Percentiles rank a stretch among this genome's conserved stretches.
These are phyloP conservation scores for Suillus subalutaceus DNA, from an alignment of 768 basidiomycete species.

Conservation along the genomic window DNA sequence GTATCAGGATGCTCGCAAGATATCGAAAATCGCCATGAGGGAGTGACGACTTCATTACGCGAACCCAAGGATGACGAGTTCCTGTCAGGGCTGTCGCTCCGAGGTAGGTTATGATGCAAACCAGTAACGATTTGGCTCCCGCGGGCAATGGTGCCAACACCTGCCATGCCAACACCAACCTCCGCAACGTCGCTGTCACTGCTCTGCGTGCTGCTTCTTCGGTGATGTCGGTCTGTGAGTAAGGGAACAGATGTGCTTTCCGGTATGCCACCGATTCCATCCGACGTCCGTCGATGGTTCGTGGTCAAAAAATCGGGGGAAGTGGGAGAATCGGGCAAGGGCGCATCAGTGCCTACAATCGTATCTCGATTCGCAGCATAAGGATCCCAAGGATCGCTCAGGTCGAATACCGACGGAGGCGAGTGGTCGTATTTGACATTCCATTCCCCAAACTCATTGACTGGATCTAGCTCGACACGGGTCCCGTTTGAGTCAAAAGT, in stretches of 20 bases:
- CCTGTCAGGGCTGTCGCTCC: slow-evolving; percentile 18
- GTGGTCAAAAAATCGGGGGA: slow-evolving; percentile 18
- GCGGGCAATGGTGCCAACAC: slow-evolving; percentile 46
- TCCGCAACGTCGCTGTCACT: slow-evolving; percentile 21
- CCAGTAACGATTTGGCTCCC: slow-evolving; percentile 30
- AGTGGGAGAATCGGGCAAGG: slow-evolving; percentile 15
- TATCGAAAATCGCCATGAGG: background rate
- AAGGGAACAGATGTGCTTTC: slow-evolving; percentile 35
- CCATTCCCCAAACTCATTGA: slow-evolving; percentile 17
- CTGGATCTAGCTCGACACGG: slow-evolving; percentile 19
- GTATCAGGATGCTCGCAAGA: background rate
- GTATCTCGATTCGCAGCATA: slow-evolving; percentile 31
- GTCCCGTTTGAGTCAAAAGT: slow-evolving; percentile 37
- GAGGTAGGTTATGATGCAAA: slow-evolving; percentile 16
- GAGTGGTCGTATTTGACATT: slow-evolving; percentile 8
- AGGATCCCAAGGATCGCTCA: slow-evolving; percentile 28
- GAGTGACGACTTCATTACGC: background rate
- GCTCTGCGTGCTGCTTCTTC: slow-evolving; percentile 15
- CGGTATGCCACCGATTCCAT: slow-evolving; percentile 11
- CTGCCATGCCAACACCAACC: slow-evolving; percentile 44
- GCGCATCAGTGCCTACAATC: slow-evolving; percentile 29
- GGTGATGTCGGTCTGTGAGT: slow-evolving; percentile 30
- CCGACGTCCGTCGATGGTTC: slow-evolving; percentile 3
- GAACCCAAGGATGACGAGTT: background rate
- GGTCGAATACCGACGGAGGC: slow-evolving; percentile 11